Conservation (phyloP, 345 rosid genomes). For the Trapa incisa region DNA sequence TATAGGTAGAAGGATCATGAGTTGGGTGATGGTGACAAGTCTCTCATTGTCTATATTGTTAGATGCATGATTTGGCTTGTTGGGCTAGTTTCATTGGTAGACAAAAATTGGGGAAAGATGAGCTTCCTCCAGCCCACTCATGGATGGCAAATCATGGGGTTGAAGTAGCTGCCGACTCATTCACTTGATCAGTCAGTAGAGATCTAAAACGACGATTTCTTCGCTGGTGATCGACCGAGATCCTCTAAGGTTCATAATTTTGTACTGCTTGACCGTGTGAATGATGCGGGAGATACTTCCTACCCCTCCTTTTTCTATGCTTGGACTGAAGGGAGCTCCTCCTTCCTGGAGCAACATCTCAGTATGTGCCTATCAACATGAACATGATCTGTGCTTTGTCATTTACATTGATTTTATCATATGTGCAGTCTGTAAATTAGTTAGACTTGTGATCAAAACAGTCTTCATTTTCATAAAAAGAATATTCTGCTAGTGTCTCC, state of each 20-base stretch:
- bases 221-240: too few species aligned
- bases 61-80: neutral
- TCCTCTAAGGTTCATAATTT: neutral
- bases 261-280: conserved; percentile 56
- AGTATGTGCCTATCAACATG: too few species aligned
- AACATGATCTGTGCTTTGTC: too few species aligned
- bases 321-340: conserved; percentile 99
- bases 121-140: conserved; percentile 86
- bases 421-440: too few species aligned
- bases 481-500: too few species aligned
- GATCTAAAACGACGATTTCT: neutral
- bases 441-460: too few species aligned
- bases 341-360: conserved; percentile 12
- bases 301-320: conserved; percentile 57
- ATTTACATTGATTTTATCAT: too few species aligned
- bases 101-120: conserved; percentile 23
- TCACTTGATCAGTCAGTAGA: conserved; percentile 52
- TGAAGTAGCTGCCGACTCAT: conserved; percentile 88
- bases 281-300: conserved; percentile 87
- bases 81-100: neutral
- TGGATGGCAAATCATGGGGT: conserved; percentile 36
- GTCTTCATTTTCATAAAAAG: too few species aligned
- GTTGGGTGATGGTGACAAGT: too few species aligned
- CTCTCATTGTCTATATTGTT: neutral
- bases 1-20: too few species aligned